Percentiles rank a stretch among this genome's conserved stretches.
These are phyloP conservation scores for Colletotrichum somersetense DNA, from an alignment of 2,329 filamentous ascomycete species.

Conservation along the genomic window DNA sequence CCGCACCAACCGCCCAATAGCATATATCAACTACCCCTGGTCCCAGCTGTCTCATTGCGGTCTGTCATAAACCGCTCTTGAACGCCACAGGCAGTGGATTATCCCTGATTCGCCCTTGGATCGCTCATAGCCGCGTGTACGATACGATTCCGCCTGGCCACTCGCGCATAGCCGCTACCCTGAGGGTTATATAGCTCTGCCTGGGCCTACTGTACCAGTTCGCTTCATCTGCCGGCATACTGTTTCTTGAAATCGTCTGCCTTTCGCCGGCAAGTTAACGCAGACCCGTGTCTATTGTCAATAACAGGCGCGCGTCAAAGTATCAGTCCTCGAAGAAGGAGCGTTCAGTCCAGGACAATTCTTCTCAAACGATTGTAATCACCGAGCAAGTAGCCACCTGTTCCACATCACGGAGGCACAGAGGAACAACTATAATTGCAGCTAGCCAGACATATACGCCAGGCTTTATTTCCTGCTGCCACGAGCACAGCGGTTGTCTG, in stretches of 20 bases:
- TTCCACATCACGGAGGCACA: background rate
- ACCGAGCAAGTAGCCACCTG: background rate
- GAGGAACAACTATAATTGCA: conserved; percentile 13
- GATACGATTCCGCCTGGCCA: background rate
- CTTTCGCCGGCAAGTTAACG: conserved; percentile 24
- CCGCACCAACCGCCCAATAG: conserved; percentile 3
- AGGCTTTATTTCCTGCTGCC: conserved; percentile 16
- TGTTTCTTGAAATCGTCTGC: conserved; percentile 7
- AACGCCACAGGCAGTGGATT: background rate
- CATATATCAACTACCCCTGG: background rate
- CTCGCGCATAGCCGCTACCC: conserved; percentile 8
- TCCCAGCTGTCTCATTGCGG: background rate
- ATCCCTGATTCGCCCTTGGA: background rate
- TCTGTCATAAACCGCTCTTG: background rate
- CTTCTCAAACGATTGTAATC: conserved; percentile 7
- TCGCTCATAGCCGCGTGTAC: conserved; percentile 9
- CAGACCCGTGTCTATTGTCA: conserved; percentile 7
- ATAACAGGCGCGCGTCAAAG: background rate
- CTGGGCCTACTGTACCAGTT: no score
- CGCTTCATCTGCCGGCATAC: conserved; percentile 7
- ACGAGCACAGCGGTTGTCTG: conserved; percentile 41
- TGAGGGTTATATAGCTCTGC: background rate
- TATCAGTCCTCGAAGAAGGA: background rate
- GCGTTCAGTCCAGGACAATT: conserved; percentile 7
- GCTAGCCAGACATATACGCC: conserved; percentile 13